Conservation (phyloP, 1,139 yeast genomes). For the Groenewaldozyma auringiensis region DNA sequence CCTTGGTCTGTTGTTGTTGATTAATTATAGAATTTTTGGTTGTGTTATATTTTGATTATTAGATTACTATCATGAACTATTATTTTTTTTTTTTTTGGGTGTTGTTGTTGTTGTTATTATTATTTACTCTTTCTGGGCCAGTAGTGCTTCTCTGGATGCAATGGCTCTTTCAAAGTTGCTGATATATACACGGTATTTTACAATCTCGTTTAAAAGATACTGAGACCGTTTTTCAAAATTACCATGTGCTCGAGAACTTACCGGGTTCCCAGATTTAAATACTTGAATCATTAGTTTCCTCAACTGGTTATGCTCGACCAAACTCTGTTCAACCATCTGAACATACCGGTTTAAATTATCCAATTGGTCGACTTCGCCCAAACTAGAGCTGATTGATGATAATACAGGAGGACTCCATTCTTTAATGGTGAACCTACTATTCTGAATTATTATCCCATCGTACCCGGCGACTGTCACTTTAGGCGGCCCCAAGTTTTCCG, state of each 20-base stretch:
- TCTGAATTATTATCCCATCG: slow-evolving; percentile 22
- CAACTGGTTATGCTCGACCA: slow-evolving; percentile 25
- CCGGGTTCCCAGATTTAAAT: slow-evolving; percentile 22
- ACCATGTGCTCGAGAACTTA: slow-evolving; percentile 24
- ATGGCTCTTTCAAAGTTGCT: slow-evolving; percentile 24
- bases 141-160: neutral
- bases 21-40: neutral
- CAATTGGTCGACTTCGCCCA: slow-evolving; percentile 26
- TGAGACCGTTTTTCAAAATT: slow-evolving; percentile 32
- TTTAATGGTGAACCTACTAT: slow-evolving; percentile 20
- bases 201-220: slow-evolving; percentile 26
- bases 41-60: too few species aligned
- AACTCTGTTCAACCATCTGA: slow-evolving; percentile 17
- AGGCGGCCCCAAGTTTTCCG: slow-evolving; percentile 5
- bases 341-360: slow-evolving; percentile 20
- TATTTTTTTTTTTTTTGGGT: slow-evolving; percentile 1
- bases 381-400: slow-evolving; percentile 22
- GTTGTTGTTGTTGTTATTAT: neutral
- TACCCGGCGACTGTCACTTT: slow-evolving; percentile 14
- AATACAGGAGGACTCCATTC: slow-evolving; percentile 30
- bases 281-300: slow-evolving; percentile 20
- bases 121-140: neutral
- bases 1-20: slow-evolving; percentile 29
- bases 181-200: slow-evolving; percentile 28
- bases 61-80: neutral